Conservation (phyloP, 108 stramenopile genomes). For the Fragilaria crotonensis region DNA sequence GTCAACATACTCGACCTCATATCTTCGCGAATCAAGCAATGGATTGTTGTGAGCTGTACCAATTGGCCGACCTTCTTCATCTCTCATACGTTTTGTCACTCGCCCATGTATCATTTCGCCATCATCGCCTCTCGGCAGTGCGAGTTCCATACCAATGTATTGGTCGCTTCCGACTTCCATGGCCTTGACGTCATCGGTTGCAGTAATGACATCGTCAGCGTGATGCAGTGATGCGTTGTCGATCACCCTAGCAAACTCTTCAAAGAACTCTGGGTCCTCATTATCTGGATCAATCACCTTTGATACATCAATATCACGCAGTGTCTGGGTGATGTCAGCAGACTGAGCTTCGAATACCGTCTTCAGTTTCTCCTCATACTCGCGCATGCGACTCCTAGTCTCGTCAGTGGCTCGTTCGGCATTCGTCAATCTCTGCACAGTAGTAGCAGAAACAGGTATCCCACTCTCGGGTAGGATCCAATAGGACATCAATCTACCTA, state of each 20-base stretch:
- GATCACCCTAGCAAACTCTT: not conserved
- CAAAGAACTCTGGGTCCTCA: too few species aligned
- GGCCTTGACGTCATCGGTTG: not conserved
- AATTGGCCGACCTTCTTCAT: slow-evolving; percentile 16
- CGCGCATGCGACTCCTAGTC: not conserved
- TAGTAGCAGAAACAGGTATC: slow-evolving; percentile 2
- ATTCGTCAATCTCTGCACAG: slow-evolving; percentile 22
- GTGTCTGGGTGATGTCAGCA: not conserved
- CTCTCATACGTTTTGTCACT: slow-evolving; percentile 8
- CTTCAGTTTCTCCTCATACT: slow-evolving; percentile 2
- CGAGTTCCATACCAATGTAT: slow-evolving; percentile 14
- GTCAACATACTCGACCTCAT: slow-evolving; percentile 33
- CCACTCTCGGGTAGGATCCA: too few species aligned
- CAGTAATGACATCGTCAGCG: slow-evolving; percentile 7
- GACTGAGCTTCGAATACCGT: not conserved
- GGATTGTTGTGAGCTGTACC: slow-evolving; percentile 11
- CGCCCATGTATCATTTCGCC: too few species aligned
- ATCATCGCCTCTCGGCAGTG: slow-evolving; percentile 2
- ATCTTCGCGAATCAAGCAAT: too few species aligned
- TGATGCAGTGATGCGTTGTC: slow-evolving; percentile 6
- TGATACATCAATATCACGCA: not conserved
- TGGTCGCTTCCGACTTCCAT: not conserved
- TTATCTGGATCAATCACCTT: slow-evolving; percentile 1
- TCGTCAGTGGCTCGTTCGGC: slow-evolving; percentile 1
- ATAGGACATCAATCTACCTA: too few species aligned